A percentile compares a stretch with the other conserved stretches of the same genome.
These are phyloP conservation scores for Cladosporium austrohemisphaericum DNA, from an alignment of 2,329 filamentous ascomycete genomes.

Conservation along the genomic window DNA sequence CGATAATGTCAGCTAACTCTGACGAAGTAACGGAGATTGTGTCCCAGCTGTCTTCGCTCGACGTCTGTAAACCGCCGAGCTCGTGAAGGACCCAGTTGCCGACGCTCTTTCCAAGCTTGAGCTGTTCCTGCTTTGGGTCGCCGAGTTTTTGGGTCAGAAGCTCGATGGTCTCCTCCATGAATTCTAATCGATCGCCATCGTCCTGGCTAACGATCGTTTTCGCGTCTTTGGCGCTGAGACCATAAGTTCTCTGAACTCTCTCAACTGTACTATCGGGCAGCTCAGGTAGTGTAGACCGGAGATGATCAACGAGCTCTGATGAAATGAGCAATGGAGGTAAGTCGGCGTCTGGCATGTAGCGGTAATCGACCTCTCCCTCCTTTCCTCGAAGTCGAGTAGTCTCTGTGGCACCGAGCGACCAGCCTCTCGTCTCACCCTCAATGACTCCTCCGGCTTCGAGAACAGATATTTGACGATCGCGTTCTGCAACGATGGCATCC, in stretches of 20 bases:
- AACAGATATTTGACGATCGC: slow-evolving; percentile 79
- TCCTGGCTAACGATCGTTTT: slow-evolving; percentile 74
- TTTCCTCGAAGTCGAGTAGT: slow-evolving; percentile 83
- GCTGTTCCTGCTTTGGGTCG: slow-evolving; percentile 22
- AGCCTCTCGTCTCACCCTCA: slow-evolving; percentile 85
- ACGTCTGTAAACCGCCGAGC: slow-evolving; percentile 46
- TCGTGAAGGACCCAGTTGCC: slow-evolving; percentile 60
- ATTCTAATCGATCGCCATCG: slow-evolving; percentile 74
- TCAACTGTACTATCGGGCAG: slow-evolving; percentile 65
- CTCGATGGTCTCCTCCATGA: slow-evolving; percentile 67
- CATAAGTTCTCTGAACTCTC: slow-evolving; percentile 54
- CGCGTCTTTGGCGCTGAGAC: slow-evolving; percentile 76
- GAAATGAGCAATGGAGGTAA: slow-evolving; percentile 75
- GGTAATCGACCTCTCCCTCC: slow-evolving; percentile 94
- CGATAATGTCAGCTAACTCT: slow-evolving; percentile 44
- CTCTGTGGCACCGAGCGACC: slow-evolving; percentile 78
- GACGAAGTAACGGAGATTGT: slow-evolving; percentile 36
- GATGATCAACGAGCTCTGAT: slow-evolving; percentile 61
- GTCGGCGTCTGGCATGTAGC: slow-evolving; percentile 98
- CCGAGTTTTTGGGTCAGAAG: slow-evolving; percentile 36
- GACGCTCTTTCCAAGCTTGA: slow-evolving; percentile 45
- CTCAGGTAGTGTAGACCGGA: slow-evolving; percentile 62
- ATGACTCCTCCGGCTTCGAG: slow-evolving; percentile 71
- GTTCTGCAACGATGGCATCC: slow-evolving; percentile 87
- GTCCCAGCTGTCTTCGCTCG: slow-evolving; percentile 38